These are phyloP conservation scores for Shiraia bambusicola DNA, from an alignment of 2,329 filamentous ascomycete genomes.

Conservation along the genomic window DNA sequence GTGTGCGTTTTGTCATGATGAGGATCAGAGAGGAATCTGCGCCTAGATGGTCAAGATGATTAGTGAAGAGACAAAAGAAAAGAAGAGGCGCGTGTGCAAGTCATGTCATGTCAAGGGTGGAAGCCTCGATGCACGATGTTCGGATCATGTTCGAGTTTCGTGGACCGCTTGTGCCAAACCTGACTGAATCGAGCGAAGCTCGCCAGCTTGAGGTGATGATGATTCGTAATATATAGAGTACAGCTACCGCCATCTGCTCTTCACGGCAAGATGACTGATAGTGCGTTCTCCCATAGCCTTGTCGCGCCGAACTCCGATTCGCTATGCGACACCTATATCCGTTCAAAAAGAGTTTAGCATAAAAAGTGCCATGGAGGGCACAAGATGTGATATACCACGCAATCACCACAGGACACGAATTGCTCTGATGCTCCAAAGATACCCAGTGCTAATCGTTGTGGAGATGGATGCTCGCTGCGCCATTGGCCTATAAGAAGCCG, in stretches of 20 bases:
- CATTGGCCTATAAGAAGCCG: slow-evolving; percentile 31
- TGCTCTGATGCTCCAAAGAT: slow-evolving; percentile 23
- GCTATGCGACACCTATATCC: slow-evolving; percentile 15
- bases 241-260: slow-evolving; percentile 41
- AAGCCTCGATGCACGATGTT: slow-evolving; percentile 44
- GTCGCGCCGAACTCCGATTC: slow-evolving; percentile 14
- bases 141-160: slow-evolving; percentile 42
- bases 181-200: slow-evolving; percentile 27
- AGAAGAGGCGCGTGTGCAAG: slow-evolving; percentile 13
- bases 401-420: slow-evolving; percentile 12
- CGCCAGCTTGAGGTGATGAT: slow-evolving; percentile 24
- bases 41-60: slow-evolving; percentile 19
- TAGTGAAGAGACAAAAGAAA: slow-evolving; percentile 13
- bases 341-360: slow-evolving; percentile 27
- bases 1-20: slow-evolving; percentile 5
- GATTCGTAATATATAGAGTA: slow-evolving; percentile 39
- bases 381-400: slow-evolving; percentile 31
- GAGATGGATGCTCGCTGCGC: slow-evolving; percentile 1
- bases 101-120: slow-evolving; percentile 23
- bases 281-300: slow-evolving; percentile 39
- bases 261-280: slow-evolving; percentile 39
- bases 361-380: slow-evolving; percentile 13
- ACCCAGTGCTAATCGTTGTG: slow-evolving; percentile 20
- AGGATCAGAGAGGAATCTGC: slow-evolving; percentile 11
- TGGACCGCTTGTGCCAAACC: slow-evolving; percentile 37